Base-by-base conservation (phyloP, 2,329 filamentous ascomycete species). In the Curvularia hawaiiensis region DNA sequence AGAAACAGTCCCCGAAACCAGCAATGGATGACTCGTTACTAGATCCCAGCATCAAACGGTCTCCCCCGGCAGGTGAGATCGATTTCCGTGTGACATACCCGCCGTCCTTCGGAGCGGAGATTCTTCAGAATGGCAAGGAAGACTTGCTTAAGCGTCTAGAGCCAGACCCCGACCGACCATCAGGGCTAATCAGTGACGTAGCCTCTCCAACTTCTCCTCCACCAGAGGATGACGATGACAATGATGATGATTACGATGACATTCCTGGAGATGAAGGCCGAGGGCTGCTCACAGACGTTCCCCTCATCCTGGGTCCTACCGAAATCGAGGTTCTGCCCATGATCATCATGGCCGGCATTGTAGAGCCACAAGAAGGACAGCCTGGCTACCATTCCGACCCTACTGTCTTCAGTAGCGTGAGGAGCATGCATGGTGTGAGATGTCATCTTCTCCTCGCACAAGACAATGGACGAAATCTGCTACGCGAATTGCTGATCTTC, bases 291-390 rank as follows among this genome's bases (percentile, higher is more conserved):
- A 97, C 94, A 0, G 94, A 98, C 74, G 92, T 98, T 12, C 94
- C 94, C 30, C 90, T 98, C 64, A 96, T 97, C 38, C 82, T 98
- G 30, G 93, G 96, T 43, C 94, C 94, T 0, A 93, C 92, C 54
- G 94, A 98, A 77, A 97, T 97, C 52, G 94, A 98, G 76, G 93
- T 95, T 6, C 80, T 98, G 52, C 94, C 96, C 54, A 97, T 97
- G 93, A 96, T 97, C 58, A 89, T 98, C 68, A 97, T 97, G 80
- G 93, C 91, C 14, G 96, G 93, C 61, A 96, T 98, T 52, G 87
- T 97, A 22, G 91, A 96, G 68, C 88, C 87, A n/a, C 83, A 86
- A 58, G 90, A 90, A 58, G 89, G 90, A 11, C 72, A 62, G 86
- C 84, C 84, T 12, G 89, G 88, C 12, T 73, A 77, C 52, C 72